phyloP scores from a whole-genome alignment of 306 rosid species.

The Biancaea sappan region DNA sequence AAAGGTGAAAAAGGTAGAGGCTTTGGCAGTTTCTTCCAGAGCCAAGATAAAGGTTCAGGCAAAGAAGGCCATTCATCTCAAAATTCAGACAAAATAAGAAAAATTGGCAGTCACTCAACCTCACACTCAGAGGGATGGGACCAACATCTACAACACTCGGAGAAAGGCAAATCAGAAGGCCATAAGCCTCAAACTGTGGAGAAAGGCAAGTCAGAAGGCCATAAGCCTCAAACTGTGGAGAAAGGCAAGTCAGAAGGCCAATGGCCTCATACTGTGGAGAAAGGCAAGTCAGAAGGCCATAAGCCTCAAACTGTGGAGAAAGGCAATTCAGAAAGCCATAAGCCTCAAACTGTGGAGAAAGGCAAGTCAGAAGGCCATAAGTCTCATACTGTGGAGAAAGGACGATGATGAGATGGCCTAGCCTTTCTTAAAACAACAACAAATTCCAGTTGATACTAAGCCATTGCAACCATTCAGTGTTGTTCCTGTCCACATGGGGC shows the following conservation, averaged over 20 bases:
- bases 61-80: conserved; percentile 44
- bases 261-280: conserved; percentile 42
- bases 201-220: conserved; percentile 61
- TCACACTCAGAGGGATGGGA: conserved; percentile 50
- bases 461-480: conserved; percentile 18
- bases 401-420: conserved; percentile 42
- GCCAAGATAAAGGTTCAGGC: conserved; percentile 35
- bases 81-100: conserved; percentile 50
- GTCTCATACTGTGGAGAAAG: conserved; percentile 48
- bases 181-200: conserved; percentile 44
- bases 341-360: conserved; percentile 50
- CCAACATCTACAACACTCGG: conserved; percentile 44
- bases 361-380: conserved; percentile 61
- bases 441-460: conserved; percentile 38
- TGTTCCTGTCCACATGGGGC: conserved; percentile 24
- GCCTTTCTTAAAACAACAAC: conserved; percentile 31
- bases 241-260: conserved; percentile 62
- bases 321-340: conserved; percentile 58
- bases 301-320: conserved; percentile 45
- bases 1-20: conserved; percentile 24
- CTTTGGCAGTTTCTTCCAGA: conserved; percentile 29
- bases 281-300: conserved; percentile 61
- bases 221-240: conserved; percentile 42
- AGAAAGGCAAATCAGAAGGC: conserved; percentile 69
- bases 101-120: conserved; percentile 55